Evolutionary conservation across 176 grass and related monocot species (phyloP), one percentile per base, ranked within the genome.

Genomic region (Carex myosuroides): DNA sequence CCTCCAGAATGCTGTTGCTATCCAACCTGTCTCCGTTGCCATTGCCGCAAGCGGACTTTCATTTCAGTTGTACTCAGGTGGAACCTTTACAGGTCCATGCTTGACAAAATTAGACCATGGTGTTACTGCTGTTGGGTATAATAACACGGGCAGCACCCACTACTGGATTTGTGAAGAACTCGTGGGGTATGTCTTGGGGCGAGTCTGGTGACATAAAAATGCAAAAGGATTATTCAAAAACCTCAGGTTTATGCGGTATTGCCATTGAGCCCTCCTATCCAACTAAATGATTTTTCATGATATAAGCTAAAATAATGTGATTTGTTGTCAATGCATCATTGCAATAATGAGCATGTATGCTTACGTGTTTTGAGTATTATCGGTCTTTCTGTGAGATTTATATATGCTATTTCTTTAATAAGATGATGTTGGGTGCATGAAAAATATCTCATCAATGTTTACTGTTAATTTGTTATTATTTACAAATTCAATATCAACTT

Each of bases 171-270:
- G 68, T 41, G 39, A 41, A 41, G 39, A 41, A 41, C 39, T 41
- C 39, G 5, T 41, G 39, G 39, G 26, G 26, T 26, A 26, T 0
- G 26, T 26, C 29, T 13, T 79, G 70, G 84, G 84, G 70, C 6
- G 84, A 85, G 55, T 30, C 1, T 11, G 84, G 70, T 46, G 79
- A 65, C 12, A 85, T 79, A 62, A 76, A 39, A 65, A 88, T 90
- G 77, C 48, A 57, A 48, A 90, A 71, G 66, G 83, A 72, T 29
- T 14, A 37, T 37, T 22, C 10, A 1, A 54, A 66, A 2, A 26
- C 64, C 16, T 57, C 32, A 1, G 85, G 85, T 0, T 20, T 90
- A 3, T 90, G 88, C n/a, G 48, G 48, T 52, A 18, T 56, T 26
- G 48, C 20, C 3, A 44, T 78, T 14, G 16, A 26, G 48, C 3